Percentiles rank a stretch among this genome's conserved stretches.
These are phyloP conservation scores for Trypanosoma lewisi DNA, from an alignment of 208 protist genomes.

Conservation along the genomic window DNA sequence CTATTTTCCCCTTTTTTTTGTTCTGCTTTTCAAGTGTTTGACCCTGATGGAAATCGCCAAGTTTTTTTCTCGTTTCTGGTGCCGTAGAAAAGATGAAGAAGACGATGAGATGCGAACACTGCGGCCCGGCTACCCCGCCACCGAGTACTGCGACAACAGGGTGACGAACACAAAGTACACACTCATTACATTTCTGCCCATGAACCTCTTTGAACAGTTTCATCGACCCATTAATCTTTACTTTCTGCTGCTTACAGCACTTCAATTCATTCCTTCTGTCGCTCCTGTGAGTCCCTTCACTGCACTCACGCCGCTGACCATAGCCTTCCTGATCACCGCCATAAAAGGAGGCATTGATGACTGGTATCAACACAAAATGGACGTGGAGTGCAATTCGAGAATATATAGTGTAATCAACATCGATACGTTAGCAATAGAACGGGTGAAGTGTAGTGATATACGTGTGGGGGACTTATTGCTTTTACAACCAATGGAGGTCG, in stretches of 20 bases:
- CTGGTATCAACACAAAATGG: constrained; percentile 59
- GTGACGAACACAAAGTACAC: constrained; percentile 95
- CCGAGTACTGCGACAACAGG: constrained; percentile 66
- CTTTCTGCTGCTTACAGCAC: constrained; percentile 88
- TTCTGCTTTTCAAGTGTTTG: neutral
- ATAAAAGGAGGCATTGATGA: constrained; percentile 94
- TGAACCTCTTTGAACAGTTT: constrained; percentile 96
- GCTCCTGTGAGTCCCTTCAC: constrained; percentile 89
- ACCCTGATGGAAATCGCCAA: constrained; percentile 1
- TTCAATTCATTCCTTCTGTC: constrained; percentile 85
- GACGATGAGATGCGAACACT: constrained; percentile 41
- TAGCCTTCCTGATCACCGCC: constrained; percentile 89
- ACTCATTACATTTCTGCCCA: constrained; percentile 92
- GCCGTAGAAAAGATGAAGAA: constrained; percentile 14
- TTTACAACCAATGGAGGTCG: constrained; percentile 60
- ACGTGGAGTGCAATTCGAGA: constrained; percentile 60
- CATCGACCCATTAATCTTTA: constrained; percentile 94
- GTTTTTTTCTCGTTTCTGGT: neutral
- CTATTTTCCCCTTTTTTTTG: constrained; percentile 12
- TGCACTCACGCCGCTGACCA: constrained; percentile 84
- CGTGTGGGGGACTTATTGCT: constrained; percentile 79
- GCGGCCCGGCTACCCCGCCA: constrained; percentile 24
- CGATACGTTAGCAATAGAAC: constrained; percentile 31
- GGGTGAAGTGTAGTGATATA: constrained; percentile 56
- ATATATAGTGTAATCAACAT: constrained; percentile 47